Conservation (phyloP, 108 stramenopile genomes). For the Pseudonitzschia pungens region DNA sequence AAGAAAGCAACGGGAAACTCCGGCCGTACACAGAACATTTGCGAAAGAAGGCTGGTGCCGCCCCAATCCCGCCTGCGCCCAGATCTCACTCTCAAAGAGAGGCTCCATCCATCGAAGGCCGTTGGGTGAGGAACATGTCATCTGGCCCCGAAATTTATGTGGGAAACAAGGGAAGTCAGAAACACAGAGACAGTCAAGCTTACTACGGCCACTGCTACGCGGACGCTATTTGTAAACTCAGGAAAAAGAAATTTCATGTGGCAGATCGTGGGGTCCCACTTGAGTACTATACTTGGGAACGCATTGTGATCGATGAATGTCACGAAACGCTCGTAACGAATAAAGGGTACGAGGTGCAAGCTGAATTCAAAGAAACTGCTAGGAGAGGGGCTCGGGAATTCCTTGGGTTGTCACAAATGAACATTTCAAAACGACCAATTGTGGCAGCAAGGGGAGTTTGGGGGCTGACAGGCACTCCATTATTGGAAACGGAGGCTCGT, state of each 20-base stretch:
- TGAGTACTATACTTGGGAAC: conserved; percentile 76
- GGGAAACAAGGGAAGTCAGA: conserved; percentile 51
- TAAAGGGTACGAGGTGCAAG: conserved; percentile 12
- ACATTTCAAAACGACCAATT: conserved; percentile 28
- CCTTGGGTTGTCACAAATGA: conserved; percentile 64
- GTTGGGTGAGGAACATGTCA: conserved; percentile 52
- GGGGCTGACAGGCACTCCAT: conserved; percentile 76
- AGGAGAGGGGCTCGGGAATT: conserved; percentile 65
- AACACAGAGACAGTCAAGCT: conserved; percentile 52
- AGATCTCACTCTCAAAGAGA: conserved; percentile 39
- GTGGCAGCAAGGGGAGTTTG: conserved; percentile 38
- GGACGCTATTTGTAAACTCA: conserved; percentile 52
- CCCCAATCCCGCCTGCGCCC: conserved; percentile 46
- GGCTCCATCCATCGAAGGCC: conserved; percentile 55
- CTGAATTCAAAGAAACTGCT: conserved; percentile 51
- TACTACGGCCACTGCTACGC: conserved; percentile 60
- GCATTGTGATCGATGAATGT: conserved; percentile 76
- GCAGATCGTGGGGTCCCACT: conserved; percentile 66
- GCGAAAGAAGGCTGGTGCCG: conserved; percentile 38
- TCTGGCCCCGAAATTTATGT: conserved; percentile 59
- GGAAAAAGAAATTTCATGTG: conserved; percentile 47
- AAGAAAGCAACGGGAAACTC: conserved; percentile 37
- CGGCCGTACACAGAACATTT: conserved; percentile 52
- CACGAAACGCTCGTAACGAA: conserved; percentile 53
- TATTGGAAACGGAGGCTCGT: conserved; percentile 63